A percentile compares a stretch with the other conserved stretches of the same genome.
These are phyloP conservation scores for Fusarium veterinarium DNA, from an alignment of 2,329 filamentous ascomycete species.

Conservation along the genomic window DNA sequence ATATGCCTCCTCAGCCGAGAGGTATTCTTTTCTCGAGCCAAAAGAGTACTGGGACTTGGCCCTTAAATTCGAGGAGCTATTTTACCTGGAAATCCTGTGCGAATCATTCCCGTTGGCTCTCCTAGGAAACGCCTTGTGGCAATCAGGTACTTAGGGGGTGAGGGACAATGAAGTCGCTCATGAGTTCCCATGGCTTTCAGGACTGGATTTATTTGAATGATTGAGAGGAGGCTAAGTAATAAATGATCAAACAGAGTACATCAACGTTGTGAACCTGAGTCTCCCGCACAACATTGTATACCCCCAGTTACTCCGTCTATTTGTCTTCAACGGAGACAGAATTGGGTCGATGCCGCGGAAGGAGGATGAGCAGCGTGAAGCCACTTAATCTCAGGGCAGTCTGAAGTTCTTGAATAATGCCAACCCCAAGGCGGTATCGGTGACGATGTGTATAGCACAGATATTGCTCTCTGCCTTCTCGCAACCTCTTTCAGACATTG, in stretches of 20 bases:
- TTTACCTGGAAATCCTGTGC: not conserved
- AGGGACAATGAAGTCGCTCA: not conserved
- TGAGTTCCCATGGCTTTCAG: not conserved
- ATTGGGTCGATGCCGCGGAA: not conserved
- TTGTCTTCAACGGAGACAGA: not conserved
- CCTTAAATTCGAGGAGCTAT: not conserved
- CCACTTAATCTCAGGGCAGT: not conserved
- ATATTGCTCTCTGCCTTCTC: not conserved
- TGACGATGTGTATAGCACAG: not conserved
- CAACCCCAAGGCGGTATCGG: not conserved
- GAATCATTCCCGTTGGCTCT: not conserved
- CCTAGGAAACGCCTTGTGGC: not conserved
- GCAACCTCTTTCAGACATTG: not conserved
- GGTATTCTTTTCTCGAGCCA: not conserved
- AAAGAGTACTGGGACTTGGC: rapidly evolving
- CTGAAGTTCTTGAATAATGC: not conserved
- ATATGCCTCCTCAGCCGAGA: not conserved
- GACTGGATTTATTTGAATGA: not conserved
- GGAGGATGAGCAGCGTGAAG: not conserved
- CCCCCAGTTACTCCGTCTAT: not conserved
- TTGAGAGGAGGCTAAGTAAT: not conserved
- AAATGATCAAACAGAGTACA: not conserved
- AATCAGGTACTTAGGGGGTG: too few relatives aligned
- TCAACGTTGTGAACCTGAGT: not conserved
- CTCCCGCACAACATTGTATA: not conserved